Percentiles rank a stretch among this genome's conserved stretches.
Conservation (phyloP, 2,329 filamentous ascomycete species). For the Rhinocladiella similis region DNA sequence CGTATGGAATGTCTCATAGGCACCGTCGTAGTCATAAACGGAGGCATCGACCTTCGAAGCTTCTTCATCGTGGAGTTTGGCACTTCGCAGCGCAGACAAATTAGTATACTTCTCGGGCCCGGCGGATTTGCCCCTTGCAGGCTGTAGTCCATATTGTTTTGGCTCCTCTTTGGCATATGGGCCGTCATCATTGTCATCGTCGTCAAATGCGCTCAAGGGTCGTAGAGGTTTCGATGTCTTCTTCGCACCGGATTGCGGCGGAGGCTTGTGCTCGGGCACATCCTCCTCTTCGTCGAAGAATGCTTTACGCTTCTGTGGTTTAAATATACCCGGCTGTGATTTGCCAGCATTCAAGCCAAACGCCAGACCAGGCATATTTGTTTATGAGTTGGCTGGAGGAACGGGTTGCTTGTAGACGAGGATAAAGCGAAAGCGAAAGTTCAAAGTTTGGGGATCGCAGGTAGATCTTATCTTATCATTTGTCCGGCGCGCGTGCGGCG, state of each 20-base stretch:
- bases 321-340: slow-evolving; percentile 27
- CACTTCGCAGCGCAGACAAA: slow-evolving; percentile 47
- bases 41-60: slow-evolving; percentile 47
- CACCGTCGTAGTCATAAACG: slow-evolving; percentile 52
- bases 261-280: slow-evolving; percentile 26
- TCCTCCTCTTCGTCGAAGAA: slow-evolving; percentile 47
- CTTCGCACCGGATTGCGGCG: slow-evolving; percentile 20
- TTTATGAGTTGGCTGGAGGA: neutral
- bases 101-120: slow-evolving; percentile 41
- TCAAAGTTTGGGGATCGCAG: neutral
- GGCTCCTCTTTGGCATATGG: slow-evolving; percentile 37
- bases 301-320: slow-evolving; percentile 48
- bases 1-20: slow-evolving; percentile 49
- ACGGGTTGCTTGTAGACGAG: neutral
- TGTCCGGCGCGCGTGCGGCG: no score
- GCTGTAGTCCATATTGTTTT: slow-evolving; percentile 22
- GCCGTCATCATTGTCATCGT: slow-evolving; percentile 25
- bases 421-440: neutral
- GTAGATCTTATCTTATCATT: neutral
- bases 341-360: slow-evolving; percentile 45
- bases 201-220: slow-evolving; percentile 13
- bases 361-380: slow-evolving; percentile 37
- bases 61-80: slow-evolving; percentile 44
- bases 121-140: slow-evolving; percentile 26
- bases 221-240: slow-evolving; percentile 31